A percentile compares a stretch with the other conserved stretches of the same genome.
Evolutionary conservation across 2,329 filamentous ascomycete genomes (phyloP).

Genomic region (Diplodia mutila): DNA sequence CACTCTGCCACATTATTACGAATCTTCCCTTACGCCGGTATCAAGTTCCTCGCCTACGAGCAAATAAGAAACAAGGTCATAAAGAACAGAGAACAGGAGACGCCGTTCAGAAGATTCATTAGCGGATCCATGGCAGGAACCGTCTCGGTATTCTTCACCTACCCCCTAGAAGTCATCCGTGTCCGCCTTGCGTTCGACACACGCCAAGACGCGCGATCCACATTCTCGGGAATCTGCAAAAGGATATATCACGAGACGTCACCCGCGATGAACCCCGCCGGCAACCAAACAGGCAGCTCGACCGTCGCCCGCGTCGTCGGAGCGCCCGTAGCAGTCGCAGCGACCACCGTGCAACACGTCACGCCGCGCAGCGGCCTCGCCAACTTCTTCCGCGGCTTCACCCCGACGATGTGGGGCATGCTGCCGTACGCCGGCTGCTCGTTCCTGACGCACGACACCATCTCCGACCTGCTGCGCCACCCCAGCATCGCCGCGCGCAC

Average conservation of each 20-base stretch:
- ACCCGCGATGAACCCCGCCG: conserved; percentile 32
- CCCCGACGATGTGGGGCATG: conserved; percentile 90
- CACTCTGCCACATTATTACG: conserved; percentile 92
- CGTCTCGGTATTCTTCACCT: conserved; percentile 93
- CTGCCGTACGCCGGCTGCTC: conserved; percentile 94
- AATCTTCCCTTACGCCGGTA: conserved; percentile 96
- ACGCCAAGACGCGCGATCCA: conserved; percentile 70
- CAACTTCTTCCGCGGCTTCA: conserved; percentile 96
- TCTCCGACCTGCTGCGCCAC: conserved; percentile 79
- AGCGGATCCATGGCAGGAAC: conserved; percentile 79
- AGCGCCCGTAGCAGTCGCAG: conserved; percentile 45
- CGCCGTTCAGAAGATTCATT: conserved; percentile 72
- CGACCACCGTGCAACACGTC: conserved; percentile 54
- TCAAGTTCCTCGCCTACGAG: conserved; percentile 98
- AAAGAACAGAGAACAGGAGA: conserved; percentile 72
- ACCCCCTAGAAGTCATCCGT: conserved; percentile 89
- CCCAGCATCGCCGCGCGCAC: conserved; percentile 72
- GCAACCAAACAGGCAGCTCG: conserved; percentile 30
- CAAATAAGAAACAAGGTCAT: conserved; percentile 86
- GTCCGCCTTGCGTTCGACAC: conserved; percentile 96
- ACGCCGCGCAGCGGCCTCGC: conserved; percentile 69
- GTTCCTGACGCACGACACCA: conserved; percentile 92
- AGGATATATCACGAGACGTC: conserved; percentile 80
- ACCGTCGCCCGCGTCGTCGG: conserved; percentile 48
- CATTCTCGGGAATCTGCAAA: conserved; percentile 74